A percentile compares a stretch with the other conserved stretches of the same genome.
phyloP scores from a whole-genome alignment of 2,329 filamentous ascomycete genomes.

The Diplocarpon mali region DNA sequence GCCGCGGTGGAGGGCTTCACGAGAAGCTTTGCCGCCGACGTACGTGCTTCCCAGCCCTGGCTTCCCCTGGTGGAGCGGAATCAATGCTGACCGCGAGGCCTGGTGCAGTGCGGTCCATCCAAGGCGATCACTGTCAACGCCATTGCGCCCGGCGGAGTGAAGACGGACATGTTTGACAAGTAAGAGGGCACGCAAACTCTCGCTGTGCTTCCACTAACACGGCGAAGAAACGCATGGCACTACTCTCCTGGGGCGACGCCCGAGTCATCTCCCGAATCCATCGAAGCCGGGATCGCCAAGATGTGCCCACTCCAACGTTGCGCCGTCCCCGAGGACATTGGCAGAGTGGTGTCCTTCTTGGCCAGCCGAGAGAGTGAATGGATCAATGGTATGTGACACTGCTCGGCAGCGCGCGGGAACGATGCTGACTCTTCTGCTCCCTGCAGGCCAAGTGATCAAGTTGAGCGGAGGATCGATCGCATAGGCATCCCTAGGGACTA shows the following conservation, averaged over 20 bases:
- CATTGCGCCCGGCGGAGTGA: conserved; percentile 57
- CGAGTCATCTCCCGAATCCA: conserved; percentile 42
- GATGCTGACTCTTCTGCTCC: too few relatives aligned
- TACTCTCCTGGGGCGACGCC: conserved; percentile 45
- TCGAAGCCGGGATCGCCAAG: conserved; percentile 42
- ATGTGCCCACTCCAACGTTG: conserved; percentile 48
- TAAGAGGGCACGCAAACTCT: conserved; percentile 38
- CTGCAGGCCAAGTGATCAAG: conserved; percentile 19
- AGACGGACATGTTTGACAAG: conserved; percentile 55
- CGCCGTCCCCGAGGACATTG: conserved; percentile 47
- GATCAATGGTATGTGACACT: conserved; percentile 43
- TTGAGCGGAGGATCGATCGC: conserved; percentile 17
- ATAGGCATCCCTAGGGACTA: background rate
- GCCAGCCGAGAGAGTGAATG: conserved; percentile 49
- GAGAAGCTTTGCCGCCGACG: conserved; percentile 51
- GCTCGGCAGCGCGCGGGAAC: conserved; percentile 29
- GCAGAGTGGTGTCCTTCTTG: conserved; percentile 29
- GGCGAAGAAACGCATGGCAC: conserved; percentile 34
- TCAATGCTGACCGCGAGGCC: too few relatives aligned
- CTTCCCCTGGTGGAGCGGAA: too few relatives aligned
- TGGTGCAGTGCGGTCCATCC: conserved; percentile 31
- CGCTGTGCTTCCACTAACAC: conserved; percentile 1
- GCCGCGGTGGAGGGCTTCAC: conserved; percentile 66
- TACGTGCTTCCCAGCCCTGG: too few relatives aligned
- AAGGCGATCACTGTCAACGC: conserved; percentile 57